A percentile compares a stretch with the other conserved stretches of the same genome.
phyloP scores from a whole-genome alignment of 192 early-diverging fungal species.

The Umbelopsis ramanniana region DNA sequence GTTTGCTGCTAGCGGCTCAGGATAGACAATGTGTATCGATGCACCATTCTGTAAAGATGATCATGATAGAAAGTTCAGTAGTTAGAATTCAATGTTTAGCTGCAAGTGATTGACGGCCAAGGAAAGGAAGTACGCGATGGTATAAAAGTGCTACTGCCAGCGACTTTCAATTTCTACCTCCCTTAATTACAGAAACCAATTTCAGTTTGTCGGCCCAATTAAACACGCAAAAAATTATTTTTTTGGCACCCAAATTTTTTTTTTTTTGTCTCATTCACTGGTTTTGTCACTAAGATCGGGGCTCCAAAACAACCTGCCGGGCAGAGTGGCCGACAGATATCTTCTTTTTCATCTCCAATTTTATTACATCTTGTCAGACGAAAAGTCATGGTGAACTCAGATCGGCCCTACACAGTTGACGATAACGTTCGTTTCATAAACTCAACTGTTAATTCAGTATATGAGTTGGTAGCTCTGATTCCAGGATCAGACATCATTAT shows the following conservation, averaged over 20 bases:
- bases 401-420: conserved; percentile 34
- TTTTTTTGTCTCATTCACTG: background rate
- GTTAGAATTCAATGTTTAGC: too few relatives aligned
- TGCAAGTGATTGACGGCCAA: too few relatives aligned
- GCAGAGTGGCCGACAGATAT: background rate
- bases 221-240: too few relatives aligned
- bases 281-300: background rate
- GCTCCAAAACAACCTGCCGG: background rate
- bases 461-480: conserved; percentile 46
- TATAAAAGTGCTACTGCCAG: too few relatives aligned
- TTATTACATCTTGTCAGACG: background rate
- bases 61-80: background rate
- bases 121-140: too few relatives aligned
- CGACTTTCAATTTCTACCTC: too few relatives aligned
- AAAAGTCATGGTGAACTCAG: background rate
- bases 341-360: background rate
- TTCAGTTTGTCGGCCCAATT: too few relatives aligned
- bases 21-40: background rate
- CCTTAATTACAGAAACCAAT: too few relatives aligned
- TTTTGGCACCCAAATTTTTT: too few relatives aligned
- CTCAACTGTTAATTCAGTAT: conserved; percentile 47
- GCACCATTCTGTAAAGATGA: background rate
- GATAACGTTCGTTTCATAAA: conserved; percentile 49
- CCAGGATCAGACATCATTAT: conserved; percentile 80
- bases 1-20: conserved; percentile 45